Conservation (phyloP, 495 filamentous ascomycete species). For the Penicillium waksmanii region DNA sequence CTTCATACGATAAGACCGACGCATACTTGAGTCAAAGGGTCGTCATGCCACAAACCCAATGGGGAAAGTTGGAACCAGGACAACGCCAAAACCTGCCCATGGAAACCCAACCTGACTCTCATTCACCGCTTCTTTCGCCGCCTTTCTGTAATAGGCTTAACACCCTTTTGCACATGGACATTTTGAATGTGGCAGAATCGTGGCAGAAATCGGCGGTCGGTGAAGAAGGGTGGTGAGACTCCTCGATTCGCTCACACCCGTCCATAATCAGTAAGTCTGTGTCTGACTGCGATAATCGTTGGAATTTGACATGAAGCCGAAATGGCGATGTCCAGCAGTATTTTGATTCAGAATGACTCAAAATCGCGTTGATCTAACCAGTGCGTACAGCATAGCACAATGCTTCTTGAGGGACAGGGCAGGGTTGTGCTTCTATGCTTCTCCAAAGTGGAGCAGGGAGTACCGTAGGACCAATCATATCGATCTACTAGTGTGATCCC, state of each 20-base stretch:
- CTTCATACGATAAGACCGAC: too few species aligned
- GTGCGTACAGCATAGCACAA: background rate
- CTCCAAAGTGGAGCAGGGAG: conserved; percentile 1
- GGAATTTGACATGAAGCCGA: background rate
- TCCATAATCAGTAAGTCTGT: background rate
- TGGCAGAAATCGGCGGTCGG: too few species aligned
- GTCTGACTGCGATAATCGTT: background rate
- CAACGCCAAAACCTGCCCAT: too few species aligned
- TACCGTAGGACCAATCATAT: background rate
- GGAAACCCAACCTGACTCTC: too few species aligned
- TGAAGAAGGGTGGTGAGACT: too few species aligned
- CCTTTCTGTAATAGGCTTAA: too few species aligned
- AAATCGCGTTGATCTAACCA: background rate
- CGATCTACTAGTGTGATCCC: background rate
- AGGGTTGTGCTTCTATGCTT: background rate
- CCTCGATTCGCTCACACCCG: background rate
- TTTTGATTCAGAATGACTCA: background rate
- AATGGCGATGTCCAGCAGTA: background rate
- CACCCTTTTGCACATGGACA: too few species aligned
- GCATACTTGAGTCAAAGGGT: too few species aligned
- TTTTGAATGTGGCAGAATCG: too few species aligned
- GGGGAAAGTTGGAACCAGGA: too few species aligned
- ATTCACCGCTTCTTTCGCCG: too few species aligned
- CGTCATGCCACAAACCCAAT: too few species aligned
- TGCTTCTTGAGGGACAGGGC: background rate